A percentile compares a stretch with the other conserved stretches of the same genome.
Evolutionary conservation across 129 eudicot genomes (phyloP).

Genomic region (Flaveria brownii): DNA sequence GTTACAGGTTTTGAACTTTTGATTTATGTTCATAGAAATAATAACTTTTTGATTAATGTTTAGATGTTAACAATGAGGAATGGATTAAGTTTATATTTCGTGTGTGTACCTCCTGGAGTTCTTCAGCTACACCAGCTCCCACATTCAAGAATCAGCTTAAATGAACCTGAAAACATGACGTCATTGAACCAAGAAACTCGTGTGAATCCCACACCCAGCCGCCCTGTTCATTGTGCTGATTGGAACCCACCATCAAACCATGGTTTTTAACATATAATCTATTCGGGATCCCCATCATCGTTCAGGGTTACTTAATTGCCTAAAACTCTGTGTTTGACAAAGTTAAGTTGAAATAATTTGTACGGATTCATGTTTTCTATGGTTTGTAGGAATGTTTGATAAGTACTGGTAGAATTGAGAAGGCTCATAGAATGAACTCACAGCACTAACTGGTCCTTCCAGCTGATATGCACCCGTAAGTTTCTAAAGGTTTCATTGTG

Average conservation of each 20-base stretch:
- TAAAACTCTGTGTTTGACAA: neutral
- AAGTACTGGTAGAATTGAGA: constrained; percentile 25
- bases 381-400: constrained; percentile 42
- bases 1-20: neutral
- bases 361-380: constrained; percentile 7
- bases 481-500: neutral
- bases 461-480: constrained; percentile 24
- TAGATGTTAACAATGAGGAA: constrained; percentile 88
- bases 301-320: constrained; percentile 35
- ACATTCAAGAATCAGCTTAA: constrained; percentile 37
- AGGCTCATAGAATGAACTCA: constrained; percentile 26
- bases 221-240: constrained; percentile 29
- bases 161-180: constrained; percentile 35
- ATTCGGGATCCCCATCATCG: constrained; percentile 34
- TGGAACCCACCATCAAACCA: constrained; percentile 29
- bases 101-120: constrained; percentile 51
- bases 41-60: neutral
- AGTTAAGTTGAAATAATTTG: neutral
- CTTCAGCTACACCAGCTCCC: constrained; percentile 49
- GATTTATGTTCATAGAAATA: neutral
- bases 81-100: constrained; percentile 65
- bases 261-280: constrained; percentile 32
- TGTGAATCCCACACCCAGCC: constrained; percentile 24
- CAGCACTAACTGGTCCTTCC: constrained; percentile 18
- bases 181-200: constrained; percentile 27